phyloP scores from a whole-genome alignment of 345 rosid genomes.

The Lagerstroemia speciosa region DNA sequence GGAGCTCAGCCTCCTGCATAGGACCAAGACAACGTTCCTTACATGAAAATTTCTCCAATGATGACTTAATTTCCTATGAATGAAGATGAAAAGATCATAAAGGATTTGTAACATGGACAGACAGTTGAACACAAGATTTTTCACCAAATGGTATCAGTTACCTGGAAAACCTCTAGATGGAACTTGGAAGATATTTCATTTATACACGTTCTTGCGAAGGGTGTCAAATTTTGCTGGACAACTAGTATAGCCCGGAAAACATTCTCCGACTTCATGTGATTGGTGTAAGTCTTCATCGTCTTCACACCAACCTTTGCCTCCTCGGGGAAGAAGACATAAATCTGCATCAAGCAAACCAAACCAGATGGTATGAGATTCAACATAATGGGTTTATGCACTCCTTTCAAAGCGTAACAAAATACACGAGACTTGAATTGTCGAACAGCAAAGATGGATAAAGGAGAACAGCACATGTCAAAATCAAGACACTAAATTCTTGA shows the following conservation, averaged over 20 bases:
- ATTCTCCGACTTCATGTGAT: slow-evolving; percentile 77
- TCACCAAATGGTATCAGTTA: slow-evolving; percentile 2
- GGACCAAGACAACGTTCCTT: not conserved
- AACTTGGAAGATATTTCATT: slow-evolving; percentile 59
- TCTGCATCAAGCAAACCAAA: slow-evolving; percentile 25
- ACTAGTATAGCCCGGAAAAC: slow-evolving; percentile 71
- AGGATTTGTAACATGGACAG: not conserved
- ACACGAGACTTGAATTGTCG: not conserved
- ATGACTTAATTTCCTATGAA: not conserved
- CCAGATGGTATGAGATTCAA: not conserved
- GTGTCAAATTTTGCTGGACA: slow-evolving; percentile 75
- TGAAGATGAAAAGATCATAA: not conserved
- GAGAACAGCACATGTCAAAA: not conserved
- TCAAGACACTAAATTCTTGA: not conserved
- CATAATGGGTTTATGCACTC: not conserved
- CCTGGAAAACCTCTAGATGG: slow-evolving; percentile 88
- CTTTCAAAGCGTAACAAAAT: not conserved
- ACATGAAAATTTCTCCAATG: not conserved
- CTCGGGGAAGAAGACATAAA: slow-evolving; percentile 81
- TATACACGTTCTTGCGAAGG: slow-evolving; percentile 72
- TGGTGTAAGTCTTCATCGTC: slow-evolving; percentile 82
- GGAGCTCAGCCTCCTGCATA: slow-evolving; percentile 28
- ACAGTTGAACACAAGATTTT: not conserved
- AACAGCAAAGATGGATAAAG: not conserved
- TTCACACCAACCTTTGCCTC: slow-evolving; percentile 79